phyloP scores from a whole-genome alignment of 1,284 basidiomycete genomes.

The Lentinus polychrous region DNA sequence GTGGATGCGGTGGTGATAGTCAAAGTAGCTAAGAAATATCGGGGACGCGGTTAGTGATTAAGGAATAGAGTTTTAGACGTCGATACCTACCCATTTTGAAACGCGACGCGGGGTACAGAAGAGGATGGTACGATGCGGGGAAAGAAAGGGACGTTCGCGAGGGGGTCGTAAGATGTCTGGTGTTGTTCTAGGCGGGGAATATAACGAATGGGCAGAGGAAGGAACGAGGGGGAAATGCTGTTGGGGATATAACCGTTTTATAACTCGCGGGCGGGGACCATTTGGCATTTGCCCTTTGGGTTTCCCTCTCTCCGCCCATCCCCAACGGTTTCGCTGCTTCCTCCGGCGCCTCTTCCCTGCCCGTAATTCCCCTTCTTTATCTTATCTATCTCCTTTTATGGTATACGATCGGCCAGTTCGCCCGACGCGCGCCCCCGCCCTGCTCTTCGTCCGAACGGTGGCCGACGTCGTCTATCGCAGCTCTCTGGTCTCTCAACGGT shows the following conservation, averaged over 20 bases:
- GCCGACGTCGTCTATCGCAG: too few relatives aligned
- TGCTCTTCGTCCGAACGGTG: too few relatives aligned
- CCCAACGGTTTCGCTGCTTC: conserved; percentile 3
- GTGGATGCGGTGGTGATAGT: conserved; percentile 24
- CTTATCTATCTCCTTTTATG: neutral
- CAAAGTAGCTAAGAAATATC: conserved; percentile 21
- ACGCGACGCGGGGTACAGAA: neutral
- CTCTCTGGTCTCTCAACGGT: too few relatives aligned
- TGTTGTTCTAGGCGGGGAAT: neutral
- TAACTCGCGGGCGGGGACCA: neutral
- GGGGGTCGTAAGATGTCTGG: conserved; percentile 1
- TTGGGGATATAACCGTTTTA: conserved; percentile 1
- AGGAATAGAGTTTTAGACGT: neutral
- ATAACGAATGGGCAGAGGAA: conserved; percentile 1
- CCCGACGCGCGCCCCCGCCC: neutral
- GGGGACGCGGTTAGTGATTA: neutral
- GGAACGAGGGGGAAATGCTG: neutral
- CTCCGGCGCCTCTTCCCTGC: too few relatives aligned
- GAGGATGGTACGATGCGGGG: conserved; percentile 3
- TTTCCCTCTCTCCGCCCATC: neutral
- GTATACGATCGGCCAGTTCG: too few relatives aligned
- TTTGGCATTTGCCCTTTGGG: neutral
- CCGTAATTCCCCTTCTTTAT: neutral
- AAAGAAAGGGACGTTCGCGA: neutral
- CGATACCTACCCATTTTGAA: conserved; percentile 17